A percentile compares a stretch with the other conserved stretches of the same genome.
phyloP scores from a whole-genome alignment of 306 rosid species.

The Medicago lupulina region DNA sequence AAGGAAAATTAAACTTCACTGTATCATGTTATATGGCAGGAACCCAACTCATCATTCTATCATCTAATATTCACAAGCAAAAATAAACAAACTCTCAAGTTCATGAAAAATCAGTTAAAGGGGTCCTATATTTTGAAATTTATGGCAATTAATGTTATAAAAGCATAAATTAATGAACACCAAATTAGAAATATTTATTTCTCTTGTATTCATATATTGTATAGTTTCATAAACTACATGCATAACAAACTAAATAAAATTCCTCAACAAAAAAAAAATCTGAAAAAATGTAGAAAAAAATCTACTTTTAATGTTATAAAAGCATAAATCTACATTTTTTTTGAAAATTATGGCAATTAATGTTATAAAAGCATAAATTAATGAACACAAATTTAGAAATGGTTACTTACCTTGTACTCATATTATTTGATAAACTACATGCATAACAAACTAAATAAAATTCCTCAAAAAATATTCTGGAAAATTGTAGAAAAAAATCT shows the following conservation, averaged over 20 bases:
- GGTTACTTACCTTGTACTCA: too few relatives aligned
- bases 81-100: conserved; percentile 3
- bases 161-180: conserved; percentile 5
- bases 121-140: not conserved
- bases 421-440: too few relatives aligned
- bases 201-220: conserved; percentile 6
- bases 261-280: not conserved
- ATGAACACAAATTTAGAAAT: too few relatives aligned
- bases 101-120: conserved; percentile 5
- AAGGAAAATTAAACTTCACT: not conserved
- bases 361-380: too few relatives aligned
- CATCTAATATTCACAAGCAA: not conserved
- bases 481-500: too few relatives aligned
- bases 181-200: not conserved
- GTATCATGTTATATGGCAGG: not conserved
- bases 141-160: not conserved
- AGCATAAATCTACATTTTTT: too few relatives aligned
- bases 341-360: too few relatives aligned
- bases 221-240: conserved; percentile 19
- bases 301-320: too few relatives aligned
- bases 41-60: not conserved
- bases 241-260: conserved; percentile 6
- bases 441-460: too few relatives aligned
- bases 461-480: too few relatives aligned
- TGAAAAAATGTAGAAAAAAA: not conserved